Base-by-base conservation (phyloP, 371 early-diverging fungal species). In the Lichtheimia ramosa region DNA sequence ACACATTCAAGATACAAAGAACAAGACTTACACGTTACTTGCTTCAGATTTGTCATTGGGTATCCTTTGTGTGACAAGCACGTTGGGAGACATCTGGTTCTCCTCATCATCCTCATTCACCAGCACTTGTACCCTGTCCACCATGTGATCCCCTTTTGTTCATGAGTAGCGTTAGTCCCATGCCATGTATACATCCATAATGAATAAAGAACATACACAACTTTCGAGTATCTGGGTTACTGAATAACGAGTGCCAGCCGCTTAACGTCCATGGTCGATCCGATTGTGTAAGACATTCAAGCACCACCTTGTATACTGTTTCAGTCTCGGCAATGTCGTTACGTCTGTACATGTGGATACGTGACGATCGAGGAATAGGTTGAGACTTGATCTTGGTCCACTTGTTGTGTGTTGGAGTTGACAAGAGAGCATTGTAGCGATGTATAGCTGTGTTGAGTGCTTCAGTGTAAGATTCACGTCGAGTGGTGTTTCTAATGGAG, bases 401-500 rank as follows among this genome's bases (percentile, higher is more conserved):
- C 21, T 43, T n/a, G 43, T 55, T 7, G 8, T 34, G 34, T 5
- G 34, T 5, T 43, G 23, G 41, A 7, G 41, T 43, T 12, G 56
- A 40, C 46, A 46, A 21, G 18, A 55, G 41, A 20, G 39, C 41
- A 55, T 39, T 25, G 43, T 41, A 55, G 2, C 56, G 56, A 41
- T 43, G 41, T 39, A 55, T 55, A 7, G 56, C 56, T n/a, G 46
- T 21, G 18, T 46, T 46, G 46, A 46, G 46, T 21, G 46, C 46
- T 21, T 46, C 18, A 7, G 46, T 18, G 16, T 21, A 46, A 5
- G 46, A 18, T 46, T 46, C 46, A 46, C 18, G 46, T 16, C 18
- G 46, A 46, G 46, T 72, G 68, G 24, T 74, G 65, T n/a, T 68
- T 63, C 24, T 70, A 68, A 42, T 69, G 65, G 41, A 66, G 64